Conservation (phyloP, 2,329 filamentous ascomycete species). For the Ascochyta rabiei region DNA sequence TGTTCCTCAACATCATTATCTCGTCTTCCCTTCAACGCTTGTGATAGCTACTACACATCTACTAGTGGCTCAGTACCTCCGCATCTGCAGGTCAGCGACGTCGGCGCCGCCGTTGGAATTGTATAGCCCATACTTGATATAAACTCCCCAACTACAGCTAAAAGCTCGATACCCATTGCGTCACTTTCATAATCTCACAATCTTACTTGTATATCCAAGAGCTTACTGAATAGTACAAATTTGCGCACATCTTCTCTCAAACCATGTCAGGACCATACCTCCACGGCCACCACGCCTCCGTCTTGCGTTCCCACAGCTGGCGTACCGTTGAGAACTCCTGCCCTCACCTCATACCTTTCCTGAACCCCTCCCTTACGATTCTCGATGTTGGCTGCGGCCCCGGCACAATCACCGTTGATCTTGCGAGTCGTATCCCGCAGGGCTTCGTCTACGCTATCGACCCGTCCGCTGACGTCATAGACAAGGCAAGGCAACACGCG, state of each 20-base stretch:
- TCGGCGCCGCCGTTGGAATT: background rate
- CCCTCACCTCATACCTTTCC: conserved; percentile 46
- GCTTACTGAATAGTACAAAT: background rate
- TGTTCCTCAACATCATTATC: conserved; percentile 3
- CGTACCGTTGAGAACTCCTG: conserved; percentile 54
- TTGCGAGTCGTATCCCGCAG: conserved; percentile 52
- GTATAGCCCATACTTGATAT: background rate
- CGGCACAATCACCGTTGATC: conserved; percentile 55
- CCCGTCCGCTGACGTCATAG: conserved; percentile 51
- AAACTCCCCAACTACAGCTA: background rate
- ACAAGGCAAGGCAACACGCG: conserved; percentile 48
- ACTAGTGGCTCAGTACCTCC: conserved; percentile 8
- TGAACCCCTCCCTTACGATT: conserved; percentile 43
- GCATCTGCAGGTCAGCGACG: conserved; percentile 6
- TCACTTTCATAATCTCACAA: background rate
- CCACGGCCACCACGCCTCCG: conserved; percentile 50
- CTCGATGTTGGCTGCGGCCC: conserved; percentile 58
- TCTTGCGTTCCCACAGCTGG: conserved; percentile 53
- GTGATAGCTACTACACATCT: background rate
- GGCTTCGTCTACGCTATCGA: conserved; percentile 56
- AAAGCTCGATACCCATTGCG: background rate
- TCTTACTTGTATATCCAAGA: background rate
- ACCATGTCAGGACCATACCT: conserved; percentile 41
- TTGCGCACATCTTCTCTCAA: background rate
- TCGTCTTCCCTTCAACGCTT: background rate